These are phyloP conservation scores for Cutaneotrichosporon dermatis DNA, from an alignment of 1,284 basidiomycete species.

Conservation along the genomic window DNA sequence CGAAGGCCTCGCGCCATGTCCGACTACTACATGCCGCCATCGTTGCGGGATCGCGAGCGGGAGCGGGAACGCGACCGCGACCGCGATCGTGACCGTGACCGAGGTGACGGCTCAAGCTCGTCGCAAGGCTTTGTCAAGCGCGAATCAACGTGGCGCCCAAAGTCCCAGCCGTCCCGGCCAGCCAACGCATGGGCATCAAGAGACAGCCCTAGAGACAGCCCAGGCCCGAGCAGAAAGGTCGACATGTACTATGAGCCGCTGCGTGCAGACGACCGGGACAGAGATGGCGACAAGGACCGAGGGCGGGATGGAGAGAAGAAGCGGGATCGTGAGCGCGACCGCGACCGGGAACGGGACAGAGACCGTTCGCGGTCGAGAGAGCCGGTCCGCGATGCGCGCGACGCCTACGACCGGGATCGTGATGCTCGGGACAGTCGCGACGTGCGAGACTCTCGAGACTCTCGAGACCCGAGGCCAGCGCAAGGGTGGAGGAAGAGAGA, in stretches of 20 bases:
- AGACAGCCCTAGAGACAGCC: not conserved
- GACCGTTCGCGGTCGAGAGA: too few species aligned
- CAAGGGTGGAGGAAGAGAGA: constrained; percentile 2
- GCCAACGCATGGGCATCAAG: constrained; percentile 15
- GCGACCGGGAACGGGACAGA: not conserved
- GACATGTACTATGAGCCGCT: constrained; percentile 19
- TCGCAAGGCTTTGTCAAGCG: constrained; percentile 13
- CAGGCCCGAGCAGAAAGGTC: constrained; percentile 4
- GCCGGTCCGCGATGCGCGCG: too few species aligned
- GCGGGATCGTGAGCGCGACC: constrained; percentile 6
- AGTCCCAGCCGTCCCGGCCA: constrained; percentile 1
- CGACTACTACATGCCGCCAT: constrained; percentile 21
- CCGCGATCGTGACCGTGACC: too few species aligned
- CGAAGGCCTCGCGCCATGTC: constrained; percentile 7
- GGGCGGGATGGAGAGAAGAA: not conserved
- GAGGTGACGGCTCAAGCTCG: not conserved
- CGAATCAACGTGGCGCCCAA: constrained; percentile 23
- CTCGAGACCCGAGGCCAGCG: not conserved
- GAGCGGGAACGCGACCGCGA: not conserved
- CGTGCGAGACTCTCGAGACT: too few species aligned
- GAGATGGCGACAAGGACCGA: not conserved
- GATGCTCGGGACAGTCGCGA: too few species aligned
- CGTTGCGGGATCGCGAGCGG: not conserved
- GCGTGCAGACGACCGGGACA: not conserved
- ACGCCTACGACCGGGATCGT: not conserved